A percentile compares a stretch with the other conserved stretches of the same genome.
phyloP scores from a whole-genome alignment of 768 basidiomycete species.

The Leucogyrophana mollusca region DNA sequence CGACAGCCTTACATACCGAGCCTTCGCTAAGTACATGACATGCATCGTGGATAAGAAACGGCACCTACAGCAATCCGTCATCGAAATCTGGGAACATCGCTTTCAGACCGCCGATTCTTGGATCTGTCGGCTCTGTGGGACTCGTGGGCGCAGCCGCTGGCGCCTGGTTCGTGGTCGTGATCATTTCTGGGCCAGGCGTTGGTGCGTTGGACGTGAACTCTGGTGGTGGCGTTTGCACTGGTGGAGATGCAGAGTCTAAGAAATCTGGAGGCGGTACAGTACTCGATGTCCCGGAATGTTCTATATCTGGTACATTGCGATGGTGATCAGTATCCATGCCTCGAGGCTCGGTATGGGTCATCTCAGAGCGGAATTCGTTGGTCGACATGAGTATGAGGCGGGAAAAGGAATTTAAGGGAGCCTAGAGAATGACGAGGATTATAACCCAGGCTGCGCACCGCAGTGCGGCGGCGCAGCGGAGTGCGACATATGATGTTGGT shows the following conservation, averaged over 20 bases:
- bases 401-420: background rate
- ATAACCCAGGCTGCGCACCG: background rate
- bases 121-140: conserved; percentile 28
- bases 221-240: background rate
- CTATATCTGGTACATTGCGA: background rate
- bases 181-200: background rate
- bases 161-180: background rate
- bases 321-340: too few species aligned
- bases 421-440: too few species aligned
- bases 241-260: background rate
- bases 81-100: conserved; percentile 84
- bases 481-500: background rate
- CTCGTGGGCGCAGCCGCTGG: background rate
- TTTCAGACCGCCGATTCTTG: conserved; percentile 52
- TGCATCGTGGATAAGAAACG: background rate
- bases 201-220: background rate
- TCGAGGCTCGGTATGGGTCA: background rate
- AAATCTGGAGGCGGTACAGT: too few species aligned
- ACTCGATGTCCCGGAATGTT: background rate
- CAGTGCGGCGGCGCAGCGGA: background rate
- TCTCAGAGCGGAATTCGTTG: background rate
- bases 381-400: background rate
- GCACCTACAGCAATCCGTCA: conserved; percentile 59
- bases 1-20: conserved; percentile 43
- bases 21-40: conserved; percentile 1